Evolutionary conservation across 805 yeast genomes (phyloP), one percentile per base, ranked within the genome.

Genomic region (Komagataella pastoris): DNA sequence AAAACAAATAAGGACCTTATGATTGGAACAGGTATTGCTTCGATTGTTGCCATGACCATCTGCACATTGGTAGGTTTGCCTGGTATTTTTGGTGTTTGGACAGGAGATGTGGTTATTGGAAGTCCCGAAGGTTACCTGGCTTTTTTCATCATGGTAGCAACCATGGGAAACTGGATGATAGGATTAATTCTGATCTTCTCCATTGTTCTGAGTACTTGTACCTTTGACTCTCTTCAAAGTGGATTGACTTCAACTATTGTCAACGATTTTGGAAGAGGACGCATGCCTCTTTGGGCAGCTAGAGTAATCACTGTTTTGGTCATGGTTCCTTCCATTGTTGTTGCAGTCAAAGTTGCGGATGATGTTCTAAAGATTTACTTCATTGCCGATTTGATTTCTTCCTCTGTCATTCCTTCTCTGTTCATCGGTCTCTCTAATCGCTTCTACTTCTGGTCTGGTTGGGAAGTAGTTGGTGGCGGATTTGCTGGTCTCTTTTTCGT

Each of bases 81-180:
- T 2, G 97, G 97, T 8, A 74, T 90, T 55, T 64, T 89, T 49
- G 96, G 95, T 3, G 96, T 88, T 17, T 90, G 97, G 97, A 79
- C 90, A 0, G 91, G 91, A 1, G 78, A 77, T 57, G 63, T 81
- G 53, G 66, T 71, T 7, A 75, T 77, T 23, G 66, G 64, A 47
- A 82, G 77, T 58, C 77, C 67, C 3, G 72, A 76, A 44, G 85
- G 93, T 1, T 73, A 74, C 47, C 77, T 80, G 55, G 85, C 93
- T 0, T 84, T 90, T 58, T 90, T 79, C 69, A 69, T 84, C 55
- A 71, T 90, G 54, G 69, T 90, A 54, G 70, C 80, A 17, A 71
- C 79, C 53, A 79, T 89, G 81, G 91, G 95, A 5, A 74, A 77
- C 17, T 89, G 97, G 97, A 79, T 89, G 7, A 76, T 84, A 57